These are phyloP conservation scores for Metschnikowia arizonensis DNA, from an alignment of 805 yeast genomes.

Conservation along the genomic window DNA sequence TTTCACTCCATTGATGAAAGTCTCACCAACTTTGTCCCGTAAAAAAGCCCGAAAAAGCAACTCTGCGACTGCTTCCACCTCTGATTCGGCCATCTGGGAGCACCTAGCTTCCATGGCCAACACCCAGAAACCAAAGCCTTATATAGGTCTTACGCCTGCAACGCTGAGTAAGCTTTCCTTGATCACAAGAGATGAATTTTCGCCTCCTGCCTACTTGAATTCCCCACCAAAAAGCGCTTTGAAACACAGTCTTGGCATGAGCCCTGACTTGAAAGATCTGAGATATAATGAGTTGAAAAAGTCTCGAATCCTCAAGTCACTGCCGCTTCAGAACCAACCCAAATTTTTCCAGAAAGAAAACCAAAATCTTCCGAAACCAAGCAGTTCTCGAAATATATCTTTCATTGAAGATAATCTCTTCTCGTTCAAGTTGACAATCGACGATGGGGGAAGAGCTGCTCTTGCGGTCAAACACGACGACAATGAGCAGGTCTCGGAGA, in stretches of 20 bases:
- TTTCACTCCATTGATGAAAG: constrained; percentile 43
- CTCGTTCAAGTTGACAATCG: constrained; percentile 34
- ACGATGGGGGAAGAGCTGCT: constrained; percentile 40
- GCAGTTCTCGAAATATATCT: not conserved
- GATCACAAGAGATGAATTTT: constrained; percentile 24
- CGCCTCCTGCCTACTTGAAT: constrained; percentile 3
- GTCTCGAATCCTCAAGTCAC: constrained; percentile 8
- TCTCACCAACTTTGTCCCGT: constrained; percentile 25
- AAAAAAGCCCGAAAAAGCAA: constrained; percentile 8
- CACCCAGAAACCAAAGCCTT: not conserved
- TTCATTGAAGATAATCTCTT: constrained; percentile 16
- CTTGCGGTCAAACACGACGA: constrained; percentile 18
- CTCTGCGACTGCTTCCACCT: not conserved
- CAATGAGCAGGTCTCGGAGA: not conserved
- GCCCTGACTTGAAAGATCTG: constrained; percentile 5
- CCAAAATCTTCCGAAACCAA: not conserved
- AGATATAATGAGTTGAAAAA: not conserved
- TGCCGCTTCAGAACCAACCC: constrained; percentile 6
- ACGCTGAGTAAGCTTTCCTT: constrained; percentile 33
- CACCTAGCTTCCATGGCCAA: constrained; percentile 1
- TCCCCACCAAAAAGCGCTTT: constrained; percentile 23
- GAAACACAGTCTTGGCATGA: constrained; percentile 4
- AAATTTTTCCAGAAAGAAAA: constrained; percentile 1
- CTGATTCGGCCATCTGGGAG: constrained; percentile 6
- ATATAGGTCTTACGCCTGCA: not conserved